These are phyloP conservation scores for Exophiala alcalophila DNA, from an alignment of 2,329 filamentous ascomycete genomes.

Conservation along the genomic window DNA sequence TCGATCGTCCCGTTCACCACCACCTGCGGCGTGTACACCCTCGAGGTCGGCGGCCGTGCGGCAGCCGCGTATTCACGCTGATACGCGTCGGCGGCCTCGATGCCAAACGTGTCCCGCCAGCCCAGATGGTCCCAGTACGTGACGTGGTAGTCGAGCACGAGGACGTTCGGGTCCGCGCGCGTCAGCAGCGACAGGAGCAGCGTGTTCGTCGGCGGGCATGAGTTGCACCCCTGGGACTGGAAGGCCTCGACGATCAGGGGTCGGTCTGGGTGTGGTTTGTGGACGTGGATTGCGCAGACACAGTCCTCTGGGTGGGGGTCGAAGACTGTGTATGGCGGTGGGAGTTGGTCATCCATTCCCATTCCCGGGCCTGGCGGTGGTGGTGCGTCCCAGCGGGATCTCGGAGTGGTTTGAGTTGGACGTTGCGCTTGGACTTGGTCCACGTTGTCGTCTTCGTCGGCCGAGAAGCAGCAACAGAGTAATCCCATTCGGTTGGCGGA, in stretches of 20 bases:
- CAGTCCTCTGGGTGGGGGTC: constrained; percentile 13
- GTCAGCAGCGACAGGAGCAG: constrained; percentile 10
- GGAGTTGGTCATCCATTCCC: constrained; percentile 3
- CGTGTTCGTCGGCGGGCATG: constrained; percentile 11
- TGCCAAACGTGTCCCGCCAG: constrained; percentile 15
- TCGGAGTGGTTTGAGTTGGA: constrained; percentile 4
- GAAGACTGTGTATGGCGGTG: constrained; percentile 10
- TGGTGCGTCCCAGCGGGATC: constrained; percentile 11
- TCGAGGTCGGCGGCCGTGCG: not conserved
- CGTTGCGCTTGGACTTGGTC: constrained; percentile 1
- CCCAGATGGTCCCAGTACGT: constrained; percentile 22
- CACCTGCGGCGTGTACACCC: constrained; percentile 19
- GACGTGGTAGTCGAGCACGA: constrained; percentile 16
- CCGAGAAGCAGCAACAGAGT: constrained; percentile 9
- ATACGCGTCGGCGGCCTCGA: constrained; percentile 7
- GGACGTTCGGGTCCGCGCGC: constrained; percentile 15
- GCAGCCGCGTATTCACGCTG: constrained; percentile 14
- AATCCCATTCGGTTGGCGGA: constrained; percentile 2
- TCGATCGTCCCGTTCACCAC: constrained; percentile 17
- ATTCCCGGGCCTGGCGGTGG: constrained; percentile 5
- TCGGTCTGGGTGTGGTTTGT: constrained; percentile 7
- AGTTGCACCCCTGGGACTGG: constrained; percentile 14
- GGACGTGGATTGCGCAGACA: constrained; percentile 8
- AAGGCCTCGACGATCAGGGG: constrained; percentile 11
- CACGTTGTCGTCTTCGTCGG: constrained; percentile 1